A percentile compares a stretch with the other conserved stretches of the same genome.
These are phyloP conservation scores for Chrysosporium queenslandicum DNA, from an alignment of 2,329 filamentous ascomycete species.

Conservation along the genomic window DNA sequence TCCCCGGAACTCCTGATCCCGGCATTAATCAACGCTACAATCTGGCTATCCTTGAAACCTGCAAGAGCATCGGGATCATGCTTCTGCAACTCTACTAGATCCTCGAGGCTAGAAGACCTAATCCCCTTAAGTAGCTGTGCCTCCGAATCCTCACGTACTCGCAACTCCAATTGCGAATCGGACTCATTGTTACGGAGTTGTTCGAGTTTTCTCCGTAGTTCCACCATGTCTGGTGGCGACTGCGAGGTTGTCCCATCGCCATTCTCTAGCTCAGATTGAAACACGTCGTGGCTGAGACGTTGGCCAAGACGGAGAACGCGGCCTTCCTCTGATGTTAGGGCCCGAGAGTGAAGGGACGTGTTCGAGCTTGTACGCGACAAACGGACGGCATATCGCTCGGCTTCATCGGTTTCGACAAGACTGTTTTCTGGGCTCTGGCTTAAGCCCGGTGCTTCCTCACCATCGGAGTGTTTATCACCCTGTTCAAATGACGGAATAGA, in stretches of 20 bases:
- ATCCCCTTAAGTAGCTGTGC: neutral
- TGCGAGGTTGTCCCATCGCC: constrained; percentile 27
- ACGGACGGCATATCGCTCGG: constrained; percentile 37
- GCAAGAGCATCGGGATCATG: constrained; percentile 39
- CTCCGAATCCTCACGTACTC: constrained; percentile 34
- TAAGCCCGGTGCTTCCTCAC: constrained; percentile 14
- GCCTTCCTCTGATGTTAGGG: constrained; percentile 58
- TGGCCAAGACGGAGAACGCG: constrained; percentile 60
- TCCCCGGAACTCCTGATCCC: constrained; percentile 23
- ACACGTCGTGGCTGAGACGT: constrained; percentile 53
- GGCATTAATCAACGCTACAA: constrained; percentile 39
- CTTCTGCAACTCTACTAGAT: constrained; percentile 34
- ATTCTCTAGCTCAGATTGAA: constrained; percentile 41
- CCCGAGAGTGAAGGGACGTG: constrained; percentile 56
- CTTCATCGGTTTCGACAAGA: constrained; percentile 33
- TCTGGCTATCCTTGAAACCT: constrained; percentile 37
- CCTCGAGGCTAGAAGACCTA: constrained; percentile 32
- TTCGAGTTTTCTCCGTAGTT: constrained; percentile 37
- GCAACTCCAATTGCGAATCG: constrained; percentile 30
- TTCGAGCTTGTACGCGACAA: constrained; percentile 54
- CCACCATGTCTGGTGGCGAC: constrained; percentile 35
- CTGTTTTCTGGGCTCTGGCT: constrained; percentile 28
- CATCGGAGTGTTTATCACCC: constrained; percentile 1
- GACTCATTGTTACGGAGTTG: constrained; percentile 35
- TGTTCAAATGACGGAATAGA: constrained; percentile 27